These are phyloP conservation scores for Candida dubliniensis DNA, from an alignment of 1,139 yeast genomes.

Conservation along the genomic window DNA sequence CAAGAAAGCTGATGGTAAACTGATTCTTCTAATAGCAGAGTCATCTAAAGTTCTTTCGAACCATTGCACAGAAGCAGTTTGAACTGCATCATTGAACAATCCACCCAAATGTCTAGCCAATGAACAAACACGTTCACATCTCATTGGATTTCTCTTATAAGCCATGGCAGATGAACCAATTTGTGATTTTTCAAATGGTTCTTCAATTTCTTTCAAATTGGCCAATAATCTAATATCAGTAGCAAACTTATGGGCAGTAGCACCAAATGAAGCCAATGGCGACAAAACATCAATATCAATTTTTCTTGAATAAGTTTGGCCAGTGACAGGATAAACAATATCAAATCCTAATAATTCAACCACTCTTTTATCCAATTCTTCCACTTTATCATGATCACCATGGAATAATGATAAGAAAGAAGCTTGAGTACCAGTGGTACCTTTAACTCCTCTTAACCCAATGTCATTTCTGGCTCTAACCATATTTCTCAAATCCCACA, in stretches of 20 bases:
- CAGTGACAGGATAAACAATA: constrained; percentile 94
- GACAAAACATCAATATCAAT: constrained; percentile 92
- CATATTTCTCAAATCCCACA: constrained; percentile 97
- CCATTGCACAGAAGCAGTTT: constrained; percentile 98
- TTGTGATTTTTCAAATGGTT: constrained; percentile 96
- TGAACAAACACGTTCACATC: constrained; percentile 98
- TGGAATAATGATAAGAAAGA: constrained; percentile 93
- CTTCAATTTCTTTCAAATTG: constrained; percentile 94
- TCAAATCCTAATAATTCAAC: constrained; percentile 92
- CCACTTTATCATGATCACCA: constrained; percentile 96
- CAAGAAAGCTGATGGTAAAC: constrained; percentile 93
- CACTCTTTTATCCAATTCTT: constrained; percentile 84
- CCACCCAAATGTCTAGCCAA: constrained; percentile 94
- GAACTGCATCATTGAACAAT: constrained; percentile 86
- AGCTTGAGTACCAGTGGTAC: constrained; percentile 99
- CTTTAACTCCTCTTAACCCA: constrained; percentile 98
- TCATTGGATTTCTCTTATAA: constrained; percentile 99
- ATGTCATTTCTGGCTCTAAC: constrained; percentile 94
- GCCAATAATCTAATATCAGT: constrained; percentile 96
- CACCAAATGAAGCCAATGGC: constrained; percentile 92
- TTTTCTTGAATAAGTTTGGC: constrained; percentile 97
- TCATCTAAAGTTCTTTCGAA: constrained; percentile 98
- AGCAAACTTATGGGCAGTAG: constrained; percentile 96
- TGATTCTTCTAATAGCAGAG: constrained; percentile 96
- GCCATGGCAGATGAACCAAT: constrained; percentile 99